Base-by-base conservation (phyloP, 2,329 filamentous ascomycete genomes). In the Cytospora piceae region DNA sequence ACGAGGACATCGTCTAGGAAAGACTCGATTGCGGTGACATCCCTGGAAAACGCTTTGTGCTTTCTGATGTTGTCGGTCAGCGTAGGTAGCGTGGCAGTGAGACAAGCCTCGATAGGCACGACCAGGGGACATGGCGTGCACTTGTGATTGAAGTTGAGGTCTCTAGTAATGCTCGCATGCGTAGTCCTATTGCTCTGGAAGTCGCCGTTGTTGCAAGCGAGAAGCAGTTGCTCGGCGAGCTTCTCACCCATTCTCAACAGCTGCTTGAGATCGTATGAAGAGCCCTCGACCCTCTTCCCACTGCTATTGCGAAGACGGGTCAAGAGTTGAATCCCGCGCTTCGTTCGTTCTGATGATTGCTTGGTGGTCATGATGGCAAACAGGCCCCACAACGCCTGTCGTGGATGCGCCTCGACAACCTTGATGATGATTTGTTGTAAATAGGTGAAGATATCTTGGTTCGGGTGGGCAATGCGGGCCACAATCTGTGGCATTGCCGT, bases 1-100 rank as follows among this genome's bases (percentile, higher is more conserved):
- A 99, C 91, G 29, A 96, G 80, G 0, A 97, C 95, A 65, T 97
- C 91, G 71, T 99, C 94, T 49, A 90, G 78, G 76, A 99, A 96
- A 20, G 82, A 83, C 12, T 84, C 83, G 64, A 99, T 94, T 0
- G 92, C 95, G 52, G 97, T 89, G 20, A 93, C 88, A 69, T 97
- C 93, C 54, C 90, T 85, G 4, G 93, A 90, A 73, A 99, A 99
- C 0, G 95, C 91, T 73, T 91, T 90, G 81, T 98, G 93, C 58
- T 88, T 89, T 73, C 86, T 87, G 58, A 90, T 81, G 54, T 87
- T 87, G 69, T 94, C 91, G 42, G 92, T 88, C 76, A 79, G 83
- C 69, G 85, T 85, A 2, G 95, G 95, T 57, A 98, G 82, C 49
- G 88, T 93, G 4, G 93, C 92, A 17, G 90, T 93, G 71, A 99